Evolutionary conservation across 2,329 filamentous ascomycete species (phyloP), one percentile per base, ranked within the genome.

Genomic region (Colletotrichum coccodes): DNA sequence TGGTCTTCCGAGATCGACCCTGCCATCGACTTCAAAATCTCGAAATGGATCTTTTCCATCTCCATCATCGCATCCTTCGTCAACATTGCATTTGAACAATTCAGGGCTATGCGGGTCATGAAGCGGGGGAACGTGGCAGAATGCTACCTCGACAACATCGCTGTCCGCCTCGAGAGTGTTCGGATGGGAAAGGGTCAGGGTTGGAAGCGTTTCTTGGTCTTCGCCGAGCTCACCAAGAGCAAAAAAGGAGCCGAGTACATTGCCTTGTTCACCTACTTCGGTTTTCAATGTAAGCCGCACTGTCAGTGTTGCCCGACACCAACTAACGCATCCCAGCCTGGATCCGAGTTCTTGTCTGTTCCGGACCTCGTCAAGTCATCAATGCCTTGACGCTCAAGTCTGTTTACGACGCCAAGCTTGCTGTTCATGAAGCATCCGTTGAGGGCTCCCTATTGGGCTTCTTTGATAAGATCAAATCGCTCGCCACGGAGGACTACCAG

Each of bases 31-130:
- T 90, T 97, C 76, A 83, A 89, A 56, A 88, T 95, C 61, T 92
- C 94, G 14, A 97, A 96, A 82, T 98, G 95, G 94, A 95, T 99
- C 78, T 99, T 98, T 78, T 92, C 94, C 32, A 89, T 90, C 64
- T 97, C 95, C 79, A 98, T 99, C 77, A 92, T 98, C 71, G 85
- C 96, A 40, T 98, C 95, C 11, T 95, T 95, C 79, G 83, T 94
- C 72, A 93, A 98, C 72, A 86, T 97, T 32, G 85, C 83, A 18
- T 96, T 92, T 75, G 93, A 97, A 79, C 94, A 93, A 83, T 77
- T 97, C 54, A 89, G 92, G 61, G 94, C 95, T 30, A 82, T 92
- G 70, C 90, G 91, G 52, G 93, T 97, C 58, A 97, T 98, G 79
- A 90, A 86, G 73, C 89, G 94, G 66, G 93, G 93, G 63, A 94